Evolutionary conservation across 2,329 filamentous ascomycete genomes (phyloP).

Genomic region (Colletotrichum scovillei): DNA sequence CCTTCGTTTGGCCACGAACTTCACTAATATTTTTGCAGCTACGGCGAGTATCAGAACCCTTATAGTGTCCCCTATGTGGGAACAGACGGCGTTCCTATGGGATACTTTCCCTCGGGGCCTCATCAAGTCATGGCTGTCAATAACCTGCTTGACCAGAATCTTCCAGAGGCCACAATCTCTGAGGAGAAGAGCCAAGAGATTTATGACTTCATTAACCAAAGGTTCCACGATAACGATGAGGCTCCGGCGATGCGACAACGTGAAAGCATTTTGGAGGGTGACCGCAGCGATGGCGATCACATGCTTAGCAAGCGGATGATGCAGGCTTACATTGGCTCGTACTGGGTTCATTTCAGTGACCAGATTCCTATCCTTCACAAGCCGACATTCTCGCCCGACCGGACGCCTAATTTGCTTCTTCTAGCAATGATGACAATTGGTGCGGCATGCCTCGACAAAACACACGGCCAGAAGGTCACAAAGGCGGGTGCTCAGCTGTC

Average conservation of each 20-base stretch:
- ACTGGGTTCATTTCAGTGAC: slow-evolving; percentile 94
- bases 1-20: background rate
- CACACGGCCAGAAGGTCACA: slow-evolving; percentile 78
- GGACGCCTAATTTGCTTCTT: slow-evolving; percentile 84
- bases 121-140: slow-evolving; percentile 92
- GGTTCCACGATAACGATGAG: slow-evolving; percentile 85
- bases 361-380: slow-evolving; percentile 95
- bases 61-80: slow-evolving; percentile 63
- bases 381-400: slow-evolving; percentile 90
- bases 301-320: slow-evolving; percentile 92
- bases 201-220: slow-evolving; percentile 81
- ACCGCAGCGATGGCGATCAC: slow-evolving; percentile 73
- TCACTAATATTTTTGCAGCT: slow-evolving; percentile 53
- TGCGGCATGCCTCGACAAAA: slow-evolving; percentile 87
- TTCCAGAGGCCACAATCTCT: slow-evolving; percentile 83
- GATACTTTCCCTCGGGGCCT: slow-evolving; percentile 69
- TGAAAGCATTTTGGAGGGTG: slow-evolving; percentile 81
- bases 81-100: slow-evolving; percentile 58
- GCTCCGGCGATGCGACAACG: slow-evolving; percentile 80
- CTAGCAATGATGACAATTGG: slow-evolving; percentile 93
- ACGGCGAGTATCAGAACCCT: slow-evolving; percentile 62
- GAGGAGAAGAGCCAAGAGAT: slow-evolving; percentile 89
- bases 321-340: slow-evolving; percentile 92
- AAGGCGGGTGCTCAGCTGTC: slow-evolving; percentile 84
- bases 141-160: slow-evolving; percentile 82